Base-by-base conservation (phyloP, 768 basidiomycete genomes). In the Calvatia gigantea region DNA sequence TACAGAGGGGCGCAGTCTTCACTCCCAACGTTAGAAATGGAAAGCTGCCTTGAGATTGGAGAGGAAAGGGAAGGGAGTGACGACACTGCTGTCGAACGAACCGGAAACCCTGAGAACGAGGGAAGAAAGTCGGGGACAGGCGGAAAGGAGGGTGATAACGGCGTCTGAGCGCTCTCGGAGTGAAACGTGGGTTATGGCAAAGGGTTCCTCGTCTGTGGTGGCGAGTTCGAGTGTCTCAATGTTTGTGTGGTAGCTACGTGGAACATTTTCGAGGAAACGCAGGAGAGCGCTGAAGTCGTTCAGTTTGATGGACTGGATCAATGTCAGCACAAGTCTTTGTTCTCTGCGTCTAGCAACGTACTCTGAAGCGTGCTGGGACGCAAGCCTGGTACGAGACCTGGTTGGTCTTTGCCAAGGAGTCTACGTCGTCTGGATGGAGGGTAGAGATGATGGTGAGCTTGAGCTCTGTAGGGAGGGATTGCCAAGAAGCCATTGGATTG, bases 381-480 rank as follows among this genome's bases (percentile, higher is more conserved):
- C 80, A 84, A 12, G 80, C 73, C 6, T 70, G 62, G 64, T 86
- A 85, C 21, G 80, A 78, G 29, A 73, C 62, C 27, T 73, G 69
- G 67, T 80, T 75, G 2, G 82, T 79, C 14, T 65, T 61, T 15
- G 87, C 73, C 58, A 88, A 73, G 0, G 76, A 64, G 21, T 73
- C 69, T 31, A 81, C 67, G 55, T 81, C 80, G 58, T 64, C 54
- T 19, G 65, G 60, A 43, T 74, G 75, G 58, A 88, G 77, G 56
- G 69, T 65, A 41, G 74, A 78, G 43, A 85, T 69, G 66, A 90
- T 62, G 25, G 78, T 71, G 61, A 85, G 75, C 69, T 82, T 83
- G 67, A 90, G 82, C 60, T 90, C 88, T 0, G 73, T 72, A 42
- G 88, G 88, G 60, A 90, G 83, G 21, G 67, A 47, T 58, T 74